These are phyloP conservation scores for Botryotinia globosa DNA, from an alignment of 2,329 filamentous ascomycete species.

Conservation along the genomic window DNA sequence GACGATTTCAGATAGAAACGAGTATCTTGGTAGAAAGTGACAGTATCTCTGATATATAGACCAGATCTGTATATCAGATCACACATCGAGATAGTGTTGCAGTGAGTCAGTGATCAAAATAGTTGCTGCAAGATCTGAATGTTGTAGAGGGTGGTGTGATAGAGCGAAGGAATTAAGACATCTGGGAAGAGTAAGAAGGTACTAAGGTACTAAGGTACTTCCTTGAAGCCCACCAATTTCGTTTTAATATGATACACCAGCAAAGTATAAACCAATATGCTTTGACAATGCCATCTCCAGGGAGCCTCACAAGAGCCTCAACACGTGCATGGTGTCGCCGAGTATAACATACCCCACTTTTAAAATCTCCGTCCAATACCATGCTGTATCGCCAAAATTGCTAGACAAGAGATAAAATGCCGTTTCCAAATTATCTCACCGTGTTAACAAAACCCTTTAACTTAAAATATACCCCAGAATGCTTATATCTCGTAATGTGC, in stretches of 20 bases:
- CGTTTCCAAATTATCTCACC: neutral
- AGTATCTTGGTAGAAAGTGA: neutral
- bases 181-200: neutral
- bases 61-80: neutral
- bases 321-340: neutral
- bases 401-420: neutral
- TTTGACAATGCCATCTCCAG: neutral
- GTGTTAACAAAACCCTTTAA: neutral
- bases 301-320: neutral
- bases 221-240: neutral
- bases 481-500: neutral
- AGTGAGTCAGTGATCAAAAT: neutral
- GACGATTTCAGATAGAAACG: neutral
- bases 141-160: neutral
- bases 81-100: neutral
- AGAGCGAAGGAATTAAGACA: neutral
- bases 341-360: constrained; percentile 1
- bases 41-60: neutral
- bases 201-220: neutral
- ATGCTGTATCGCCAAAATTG: neutral
- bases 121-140: neutral
- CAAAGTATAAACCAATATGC: neutral
- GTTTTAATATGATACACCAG: neutral
- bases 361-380: neutral
- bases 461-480: neutral